Evolutionary conservation across 2,329 filamentous ascomycete genomes (phyloP).

Genomic region (Paraphoma sp.): DNA sequence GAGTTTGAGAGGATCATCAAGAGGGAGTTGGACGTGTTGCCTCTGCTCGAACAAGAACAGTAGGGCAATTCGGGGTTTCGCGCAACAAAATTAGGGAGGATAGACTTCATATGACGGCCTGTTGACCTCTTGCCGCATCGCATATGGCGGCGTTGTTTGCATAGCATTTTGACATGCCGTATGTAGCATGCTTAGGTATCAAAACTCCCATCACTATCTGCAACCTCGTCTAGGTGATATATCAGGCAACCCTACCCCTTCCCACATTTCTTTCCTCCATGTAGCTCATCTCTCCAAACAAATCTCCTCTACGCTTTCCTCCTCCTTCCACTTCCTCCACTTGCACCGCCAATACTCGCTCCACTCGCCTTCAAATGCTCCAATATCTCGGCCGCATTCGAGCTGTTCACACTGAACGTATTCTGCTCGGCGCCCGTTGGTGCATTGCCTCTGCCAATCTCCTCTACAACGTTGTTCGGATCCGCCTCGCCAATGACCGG

Average conservation of each 20-base stretch:
- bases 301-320: conserved; percentile 31
- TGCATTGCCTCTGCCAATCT: conserved; percentile 48
- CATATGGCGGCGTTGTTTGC: conserved; percentile 18
- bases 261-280: neutral
- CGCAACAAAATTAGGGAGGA: neutral
- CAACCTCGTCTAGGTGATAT: neutral
- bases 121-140: neutral
- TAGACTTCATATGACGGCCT: neutral
- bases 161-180: conserved; percentile 4
- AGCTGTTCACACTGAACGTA: conserved; percentile 35
- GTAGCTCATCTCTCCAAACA: neutral
- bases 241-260: neutral
- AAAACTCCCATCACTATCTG: neutral
- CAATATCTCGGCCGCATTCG: conserved; percentile 44
- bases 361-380: conserved; percentile 45
- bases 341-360: conserved; percentile 29
- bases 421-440: conserved; percentile 18
- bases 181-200: conserved; percentile 6
- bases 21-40: conserved; percentile 73
- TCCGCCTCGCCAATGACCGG: conserved; percentile 71
- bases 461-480: conserved; percentile 58
- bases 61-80: neutral
- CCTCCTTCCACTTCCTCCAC: conserved; percentile 38
- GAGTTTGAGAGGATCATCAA: conserved; percentile 78
- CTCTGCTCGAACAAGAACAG: conserved; percentile 69